Evolutionary conservation across 257 asterid genomes (phyloP).

Genomic region (Nicotiana attenuata): DNA sequence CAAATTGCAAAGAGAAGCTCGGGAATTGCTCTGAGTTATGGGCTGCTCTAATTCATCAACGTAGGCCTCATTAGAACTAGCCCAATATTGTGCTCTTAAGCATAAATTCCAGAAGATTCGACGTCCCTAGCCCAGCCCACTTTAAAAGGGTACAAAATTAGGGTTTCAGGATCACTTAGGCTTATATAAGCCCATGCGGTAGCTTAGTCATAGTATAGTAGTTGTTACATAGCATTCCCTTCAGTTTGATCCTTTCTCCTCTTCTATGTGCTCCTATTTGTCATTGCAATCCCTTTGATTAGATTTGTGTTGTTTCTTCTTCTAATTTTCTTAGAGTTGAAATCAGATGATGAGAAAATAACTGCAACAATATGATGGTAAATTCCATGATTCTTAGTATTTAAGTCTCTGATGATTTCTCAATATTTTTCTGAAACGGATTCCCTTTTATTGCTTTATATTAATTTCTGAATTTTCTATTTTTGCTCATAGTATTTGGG

Average conservation of each 20-base stretch:
- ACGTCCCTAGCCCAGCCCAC: not conserved
- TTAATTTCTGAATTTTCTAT: not conserved
- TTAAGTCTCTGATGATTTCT: constrained; percentile 63
- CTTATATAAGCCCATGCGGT: not conserved
- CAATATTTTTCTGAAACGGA: not conserved
- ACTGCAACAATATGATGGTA: constrained; percentile 53
- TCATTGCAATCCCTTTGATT: not conserved
- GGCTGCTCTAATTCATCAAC: not conserved
- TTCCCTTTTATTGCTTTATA: not conserved
- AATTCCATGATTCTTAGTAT: constrained; percentile 45
- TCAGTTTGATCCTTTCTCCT: no score
- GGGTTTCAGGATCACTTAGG: not conserved
- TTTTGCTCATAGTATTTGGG: not conserved
- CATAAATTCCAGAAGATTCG: not conserved
- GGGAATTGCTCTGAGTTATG: not conserved
- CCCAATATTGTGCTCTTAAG: not conserved
- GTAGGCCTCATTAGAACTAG: not conserved
- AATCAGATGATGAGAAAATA: constrained; percentile 44
- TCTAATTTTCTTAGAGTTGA: not conserved
- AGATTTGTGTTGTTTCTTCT: not conserved
- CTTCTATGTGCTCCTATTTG: not conserved
- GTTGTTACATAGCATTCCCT: not conserved
- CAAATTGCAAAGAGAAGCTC: no score
- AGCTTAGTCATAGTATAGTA: fast-evolving
- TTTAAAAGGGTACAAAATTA: not conserved